Evolutionary conservation across 495 filamentous ascomycete species (phyloP), one percentile per base, ranked within the genome.

Genomic region (Massariosphaeria phaeospora): DNA sequence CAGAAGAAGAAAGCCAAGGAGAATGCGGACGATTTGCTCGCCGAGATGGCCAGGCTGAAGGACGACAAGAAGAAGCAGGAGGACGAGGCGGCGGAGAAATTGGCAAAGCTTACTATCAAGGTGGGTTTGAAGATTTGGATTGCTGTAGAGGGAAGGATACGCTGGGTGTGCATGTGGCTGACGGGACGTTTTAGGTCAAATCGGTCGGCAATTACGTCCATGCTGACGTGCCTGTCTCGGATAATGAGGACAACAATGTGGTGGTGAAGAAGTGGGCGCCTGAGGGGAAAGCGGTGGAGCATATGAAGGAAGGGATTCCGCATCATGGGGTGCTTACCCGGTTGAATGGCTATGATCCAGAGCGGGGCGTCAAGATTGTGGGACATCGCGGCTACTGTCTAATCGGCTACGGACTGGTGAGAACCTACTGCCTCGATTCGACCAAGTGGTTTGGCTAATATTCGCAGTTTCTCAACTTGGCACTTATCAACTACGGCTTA

Each of bases 361-460:
- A 95, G 63, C 34, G 51, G 15, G 57, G 43, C 13, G 44, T 55
- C 30, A 61, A 61, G 57, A 30, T 98, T 55, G 93, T 94, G 23
- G 93, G 93, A 24, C 93, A 98, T 67, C 82, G 93, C 50, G 93
- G 93, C 31, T 97, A 97, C 69, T 96, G 91, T 70, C 69, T 97
- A 62, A 88, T 80, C 43, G 83, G 80, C 38, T 93, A 90, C 75
- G 93, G 93, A 33, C 81, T 96, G n/a, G n/a, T n/a, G n/a, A n/a
- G n/a, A n/a, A n/a, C n/a, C n/a, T n/a, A n/a, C n/a, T n/a, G n/a
- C n/a, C n/a, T n/a, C n/a, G n/a, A n/a, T n/a, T n/a, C n/a, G n/a
- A n/a, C n/a, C n/a, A n/a, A n/a, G n/a, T n/a, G n/a, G n/a, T n/a
- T n/a, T n/a, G n/a, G n/a, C n/a, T n/a, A n/a, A n/a, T n/a, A n/a